Percentiles rank a stretch among this genome's conserved stretches.
These are phyloP conservation scores for Cucumis melo DNA, from an alignment of 306 rosid genomes.

Conservation along the genomic window DNA sequence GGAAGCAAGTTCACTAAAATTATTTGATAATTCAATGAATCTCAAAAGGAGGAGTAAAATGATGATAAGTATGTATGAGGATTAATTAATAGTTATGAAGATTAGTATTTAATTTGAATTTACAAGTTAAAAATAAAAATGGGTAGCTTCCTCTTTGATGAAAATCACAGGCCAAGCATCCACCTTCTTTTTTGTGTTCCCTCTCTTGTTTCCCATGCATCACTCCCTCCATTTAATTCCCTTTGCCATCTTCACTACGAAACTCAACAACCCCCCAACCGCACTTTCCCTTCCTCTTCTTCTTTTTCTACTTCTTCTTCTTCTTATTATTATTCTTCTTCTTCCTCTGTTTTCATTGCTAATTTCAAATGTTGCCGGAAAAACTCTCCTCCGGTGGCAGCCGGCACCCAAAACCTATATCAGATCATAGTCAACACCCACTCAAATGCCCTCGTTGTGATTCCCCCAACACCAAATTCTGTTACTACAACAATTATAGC, in stretches of 20 bases:
- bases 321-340: not conserved
- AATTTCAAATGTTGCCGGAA: not conserved
- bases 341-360: not conserved
- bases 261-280: constrained; percentile 3
- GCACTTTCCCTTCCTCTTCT: not conserved
- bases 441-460: constrained; percentile 80
- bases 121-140: no score
- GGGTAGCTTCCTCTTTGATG: not conserved
- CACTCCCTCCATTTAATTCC: constrained; percentile 18
- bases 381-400: not conserved
- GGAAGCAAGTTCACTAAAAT: not conserved
- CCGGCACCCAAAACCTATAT: not conserved
- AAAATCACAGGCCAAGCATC: constrained; percentile 3
- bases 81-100: no score
- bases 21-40: not conserved
- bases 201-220: constrained; percentile 8
- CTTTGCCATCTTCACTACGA: constrained; percentile 15
- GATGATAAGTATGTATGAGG: not conserved
- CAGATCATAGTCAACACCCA: not conserved
- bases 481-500: constrained; percentile 97
- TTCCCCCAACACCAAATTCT: constrained; percentile 92
- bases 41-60: not conserved
- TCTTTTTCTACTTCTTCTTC: not conserved
- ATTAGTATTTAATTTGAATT: no score
- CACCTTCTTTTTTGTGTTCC: not conserved